These are phyloP conservation scores for Clavispora asparagi DNA, from an alignment of 805 yeast genomes.

Conservation along the genomic window DNA sequence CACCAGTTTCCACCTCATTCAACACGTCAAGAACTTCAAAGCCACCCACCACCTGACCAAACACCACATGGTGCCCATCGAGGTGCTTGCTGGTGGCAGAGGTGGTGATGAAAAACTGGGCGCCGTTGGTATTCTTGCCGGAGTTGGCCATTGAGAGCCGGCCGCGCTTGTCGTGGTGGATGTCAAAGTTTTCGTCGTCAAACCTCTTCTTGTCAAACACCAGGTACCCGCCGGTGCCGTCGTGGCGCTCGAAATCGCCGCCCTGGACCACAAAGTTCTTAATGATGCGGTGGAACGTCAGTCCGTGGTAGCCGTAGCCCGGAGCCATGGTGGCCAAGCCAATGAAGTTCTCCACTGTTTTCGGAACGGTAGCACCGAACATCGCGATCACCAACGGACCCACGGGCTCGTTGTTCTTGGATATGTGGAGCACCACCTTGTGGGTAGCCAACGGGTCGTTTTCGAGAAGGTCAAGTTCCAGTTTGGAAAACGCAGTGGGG, in stretches of 20 bases:
- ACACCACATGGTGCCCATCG: slow-evolving; percentile 23
- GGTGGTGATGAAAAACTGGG: slow-evolving; percentile 21
- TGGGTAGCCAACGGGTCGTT: slow-evolving; percentile 50
- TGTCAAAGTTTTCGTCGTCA: slow-evolving; percentile 22
- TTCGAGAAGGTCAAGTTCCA: slow-evolving; percentile 16
- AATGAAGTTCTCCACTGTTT: slow-evolving; percentile 32
- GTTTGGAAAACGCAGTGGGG: slow-evolving; percentile 3
- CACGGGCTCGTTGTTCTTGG: slow-evolving; percentile 19
- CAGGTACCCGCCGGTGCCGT: slow-evolving; percentile 25
- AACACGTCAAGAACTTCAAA: slow-evolving; percentile 12
- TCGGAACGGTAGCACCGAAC: slow-evolving; percentile 14
- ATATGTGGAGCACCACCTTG: slow-evolving; percentile 36
- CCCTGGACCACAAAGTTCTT: slow-evolving; percentile 36
- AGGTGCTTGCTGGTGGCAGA: slow-evolving; percentile 8
- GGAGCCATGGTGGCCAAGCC: slow-evolving; percentile 23
- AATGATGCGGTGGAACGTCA: slow-evolving; percentile 32
- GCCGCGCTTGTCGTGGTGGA: slow-evolving; percentile 25
- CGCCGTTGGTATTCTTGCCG: slow-evolving; percentile 21
- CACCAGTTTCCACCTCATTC: slow-evolving; percentile 5
- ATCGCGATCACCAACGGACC: slow-evolving; percentile 35
- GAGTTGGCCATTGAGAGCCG: slow-evolving; percentile 28
- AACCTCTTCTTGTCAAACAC: slow-evolving; percentile 20
- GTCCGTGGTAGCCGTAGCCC: slow-evolving; percentile 21
- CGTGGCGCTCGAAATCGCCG: slow-evolving; percentile 25
- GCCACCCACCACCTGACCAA: slow-evolving; percentile 23